Conservation (phyloP, 2,329 filamentous ascomycete genomes). For the Colletotrichum sp. region DNA sequence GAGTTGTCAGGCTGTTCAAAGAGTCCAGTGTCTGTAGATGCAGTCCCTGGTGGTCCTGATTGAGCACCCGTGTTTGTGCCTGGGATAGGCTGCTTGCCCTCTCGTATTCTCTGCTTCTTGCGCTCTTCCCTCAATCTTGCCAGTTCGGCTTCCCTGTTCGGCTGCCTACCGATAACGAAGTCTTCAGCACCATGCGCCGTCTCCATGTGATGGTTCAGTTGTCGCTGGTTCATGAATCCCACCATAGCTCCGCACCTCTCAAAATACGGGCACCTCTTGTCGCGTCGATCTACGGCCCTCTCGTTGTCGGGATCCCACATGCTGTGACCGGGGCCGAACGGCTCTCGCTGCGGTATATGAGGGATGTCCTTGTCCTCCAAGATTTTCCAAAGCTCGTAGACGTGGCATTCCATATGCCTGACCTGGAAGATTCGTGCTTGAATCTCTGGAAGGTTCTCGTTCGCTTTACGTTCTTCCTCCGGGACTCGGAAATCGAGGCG, state of each 20-base stretch:
- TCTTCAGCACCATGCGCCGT: conserved; percentile 7
- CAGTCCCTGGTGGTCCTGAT: neutral
- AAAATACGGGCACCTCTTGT: conserved; percentile 23
- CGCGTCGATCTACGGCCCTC: conserved; percentile 13
- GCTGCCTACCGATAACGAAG: neutral
- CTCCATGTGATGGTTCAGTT: conserved; percentile 19
- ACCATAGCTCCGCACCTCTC: conserved; percentile 23
- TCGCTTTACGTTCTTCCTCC: neutral
- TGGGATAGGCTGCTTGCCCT: conserved; percentile 1
- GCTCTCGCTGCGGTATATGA: neutral
- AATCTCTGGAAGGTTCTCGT: neutral
- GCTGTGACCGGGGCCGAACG: conserved; percentile 13
- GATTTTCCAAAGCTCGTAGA: conserved; percentile 21
- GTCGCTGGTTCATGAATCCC: conserved; percentile 20
- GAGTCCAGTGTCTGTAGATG: neutral
- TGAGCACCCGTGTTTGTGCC: neutral
- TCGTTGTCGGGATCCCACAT: conserved; percentile 19
- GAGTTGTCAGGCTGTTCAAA: neutral
- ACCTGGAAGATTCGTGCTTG: conserved; percentile 1
- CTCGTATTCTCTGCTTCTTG: neutral
- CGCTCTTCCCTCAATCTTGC: neutral
- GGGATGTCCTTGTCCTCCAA: neutral
- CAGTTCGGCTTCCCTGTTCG: neutral
- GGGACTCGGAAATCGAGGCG: conserved; percentile 12
- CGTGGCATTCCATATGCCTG: conserved; percentile 24